phyloP scores from a whole-genome alignment of 1,284 basidiomycete species.

The Pseudozyma flocculosa region DNA sequence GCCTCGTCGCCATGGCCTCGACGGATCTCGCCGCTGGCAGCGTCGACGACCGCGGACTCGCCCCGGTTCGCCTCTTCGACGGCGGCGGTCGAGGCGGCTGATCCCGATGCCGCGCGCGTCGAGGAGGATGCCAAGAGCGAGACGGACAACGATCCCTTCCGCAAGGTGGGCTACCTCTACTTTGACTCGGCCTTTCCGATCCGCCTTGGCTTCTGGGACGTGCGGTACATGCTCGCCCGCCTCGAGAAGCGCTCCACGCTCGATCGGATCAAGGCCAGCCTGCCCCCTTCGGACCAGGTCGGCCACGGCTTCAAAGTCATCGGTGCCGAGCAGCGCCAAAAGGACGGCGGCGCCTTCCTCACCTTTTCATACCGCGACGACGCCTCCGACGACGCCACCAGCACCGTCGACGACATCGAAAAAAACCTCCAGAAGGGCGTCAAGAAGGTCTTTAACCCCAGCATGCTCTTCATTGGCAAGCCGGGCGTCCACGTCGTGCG shows the following conservation, averaged over 20 bases:
- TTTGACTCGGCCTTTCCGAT: slow-evolving; percentile 53
- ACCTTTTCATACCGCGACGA: slow-evolving; percentile 33
- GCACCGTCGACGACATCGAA: slow-evolving; percentile 40
- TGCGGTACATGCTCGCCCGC: slow-evolving; percentile 34
- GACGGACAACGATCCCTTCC: slow-evolving; percentile 32
- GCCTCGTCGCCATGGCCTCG: no score
- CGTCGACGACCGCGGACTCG: no score
- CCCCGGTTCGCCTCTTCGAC: background rate
- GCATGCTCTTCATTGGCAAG: slow-evolving; percentile 30
- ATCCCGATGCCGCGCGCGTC: slow-evolving; percentile 33
- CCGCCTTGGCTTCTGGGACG: slow-evolving; percentile 43
- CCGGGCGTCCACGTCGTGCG: slow-evolving; percentile 48
- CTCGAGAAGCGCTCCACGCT: slow-evolving; percentile 30
- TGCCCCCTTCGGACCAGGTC: slow-evolving; percentile 31
- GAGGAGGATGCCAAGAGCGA: slow-evolving; percentile 29
- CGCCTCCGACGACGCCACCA: slow-evolving; percentile 25
- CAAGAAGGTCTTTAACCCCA: slow-evolving; percentile 29
- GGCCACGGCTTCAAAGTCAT: slow-evolving; percentile 50
- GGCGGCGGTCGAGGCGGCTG: slow-evolving; percentile 24
- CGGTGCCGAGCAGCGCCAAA: slow-evolving; percentile 40
- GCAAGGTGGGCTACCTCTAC: slow-evolving; percentile 42
- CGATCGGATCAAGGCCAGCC: slow-evolving; percentile 30
- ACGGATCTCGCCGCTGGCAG: background rate
- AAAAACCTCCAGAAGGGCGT: slow-evolving; percentile 30
- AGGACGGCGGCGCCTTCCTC: slow-evolving; percentile 48